Evolutionary conservation across 1,284 basidiomycete genomes (phyloP), one percentile per base, ranked within the genome.

Genomic region (Phaffia rhodozyma): DNA sequence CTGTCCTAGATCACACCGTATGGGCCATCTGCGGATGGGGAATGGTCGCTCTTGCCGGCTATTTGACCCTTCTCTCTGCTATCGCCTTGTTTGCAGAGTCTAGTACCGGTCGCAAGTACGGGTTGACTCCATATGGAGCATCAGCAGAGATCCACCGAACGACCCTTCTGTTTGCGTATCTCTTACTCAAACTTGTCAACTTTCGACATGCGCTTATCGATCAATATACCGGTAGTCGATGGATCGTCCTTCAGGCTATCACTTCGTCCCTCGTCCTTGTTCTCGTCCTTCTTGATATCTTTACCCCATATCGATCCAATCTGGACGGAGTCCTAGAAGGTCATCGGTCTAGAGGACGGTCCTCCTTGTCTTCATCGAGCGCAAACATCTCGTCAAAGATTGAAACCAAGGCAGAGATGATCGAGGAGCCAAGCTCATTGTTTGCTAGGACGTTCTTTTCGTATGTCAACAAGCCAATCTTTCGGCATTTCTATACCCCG

Each of bases 401-500:
- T 56, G 3, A 9, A 55, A 61, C 43, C 34, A 16, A 71, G 72
- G 72, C 3, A 69, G 57, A 57, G 2, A 34, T 34, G 25, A 38
- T 63, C 23, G 62, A 63, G 52, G 62, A 63, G 30, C 62, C 62
- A n/a, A 25, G 23, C 7, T 63, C 62, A 21, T 53, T 75, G 11
- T 73, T 76, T 60, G 71, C 75, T 0, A 68, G 75, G 32, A 73
- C 73, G 0, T 72, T 76, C 0, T 79, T 76, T 67, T 71, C 69
- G 5, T 78, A 75, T 70, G 71, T 79, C 61, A 67, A 53, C 13
- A 29, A 20, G 3, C 50, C 30, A 54, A 71, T 80, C 23, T 71
- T 75, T 66, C 74, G 75, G 65, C 76, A 79, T 67, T 79, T 76
- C 69, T 71, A 69, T 51, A 71, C 63, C 3, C 75, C 78, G 1